These are phyloP conservation scores for Fusarium citri DNA, from an alignment of 2,329 filamentous ascomycete species.

Conservation along the genomic window DNA sequence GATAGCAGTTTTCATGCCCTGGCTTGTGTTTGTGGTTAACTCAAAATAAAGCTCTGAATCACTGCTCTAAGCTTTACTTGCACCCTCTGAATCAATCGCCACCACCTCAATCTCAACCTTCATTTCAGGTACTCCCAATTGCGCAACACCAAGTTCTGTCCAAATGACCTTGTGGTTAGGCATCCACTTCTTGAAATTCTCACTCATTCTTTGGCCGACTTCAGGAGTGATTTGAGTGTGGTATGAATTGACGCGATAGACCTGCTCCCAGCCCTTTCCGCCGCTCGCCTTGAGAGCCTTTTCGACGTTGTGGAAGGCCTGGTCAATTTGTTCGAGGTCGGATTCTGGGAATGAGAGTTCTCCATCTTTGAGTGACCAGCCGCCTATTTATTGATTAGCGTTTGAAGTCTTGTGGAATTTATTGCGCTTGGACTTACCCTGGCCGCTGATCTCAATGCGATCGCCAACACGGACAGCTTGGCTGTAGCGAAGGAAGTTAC, in stretches of 20 bases:
- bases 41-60: background rate
- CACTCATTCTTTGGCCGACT: slow-evolving; percentile 52
- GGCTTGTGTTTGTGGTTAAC: background rate
- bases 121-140: slow-evolving; percentile 62
- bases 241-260: slow-evolving; percentile 60
- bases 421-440: slow-evolving; percentile 50
- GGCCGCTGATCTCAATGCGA: slow-evolving; percentile 59
- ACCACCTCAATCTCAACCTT: slow-evolving; percentile 67
- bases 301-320: slow-evolving; percentile 67
- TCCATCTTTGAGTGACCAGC: slow-evolving; percentile 42
- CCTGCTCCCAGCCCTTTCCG: slow-evolving; percentile 65
- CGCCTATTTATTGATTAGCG: slow-evolving; percentile 38
- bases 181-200: slow-evolving; percentile 61
- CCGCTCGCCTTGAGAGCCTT: slow-evolving; percentile 60
- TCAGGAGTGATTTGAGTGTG: slow-evolving; percentile 56
- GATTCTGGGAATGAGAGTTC: slow-evolving; percentile 50
- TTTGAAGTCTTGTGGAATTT: rapidly evolving
- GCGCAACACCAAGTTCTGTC: slow-evolving; percentile 62
- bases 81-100: slow-evolving; percentile 47
- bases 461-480: slow-evolving; percentile 63
- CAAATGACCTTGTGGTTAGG: slow-evolving; percentile 63
- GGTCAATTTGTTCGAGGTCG: slow-evolving; percentile 57
- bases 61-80: background rate
- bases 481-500: slow-evolving; percentile 54
- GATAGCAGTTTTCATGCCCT: background rate